Evolutionary conservation across 805 yeast species (phyloP).

Genomic region (Candida suzukii): DNA sequence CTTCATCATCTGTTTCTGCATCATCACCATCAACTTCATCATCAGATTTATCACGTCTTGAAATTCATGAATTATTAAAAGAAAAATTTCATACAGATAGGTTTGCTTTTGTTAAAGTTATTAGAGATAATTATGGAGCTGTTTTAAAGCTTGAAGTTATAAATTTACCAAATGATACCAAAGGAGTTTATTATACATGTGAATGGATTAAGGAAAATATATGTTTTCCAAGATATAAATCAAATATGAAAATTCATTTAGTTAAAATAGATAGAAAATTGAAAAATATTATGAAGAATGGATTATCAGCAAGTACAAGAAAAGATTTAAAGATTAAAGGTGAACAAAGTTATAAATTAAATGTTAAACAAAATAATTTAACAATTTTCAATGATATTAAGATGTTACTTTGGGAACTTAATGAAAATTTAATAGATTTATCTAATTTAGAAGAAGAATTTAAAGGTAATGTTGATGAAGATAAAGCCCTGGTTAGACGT

Average conservation of each 20-base stretch:
- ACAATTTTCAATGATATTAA: background rate
- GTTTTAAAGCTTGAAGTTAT: constrained; percentile 30
- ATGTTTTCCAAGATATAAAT: constrained; percentile 37
- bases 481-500: background rate
- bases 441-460: background rate
- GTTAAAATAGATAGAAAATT: constrained; percentile 4
- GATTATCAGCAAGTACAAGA: background rate
- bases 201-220: constrained; percentile 32
- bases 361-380: background rate
- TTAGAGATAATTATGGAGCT: constrained; percentile 31
- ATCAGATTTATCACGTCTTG: no score
- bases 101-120: constrained; percentile 29
- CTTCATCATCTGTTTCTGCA: no score
- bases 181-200: constrained; percentile 11
- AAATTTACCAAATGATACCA: constrained; percentile 10
- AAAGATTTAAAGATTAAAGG: background rate
- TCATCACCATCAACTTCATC: no score
- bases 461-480: background rate
- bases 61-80: constrained; percentile 11
- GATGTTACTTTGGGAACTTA: background rate
- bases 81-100: constrained; percentile 9
- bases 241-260: constrained; percentile 35
- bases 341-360: background rate
- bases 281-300: background rate
- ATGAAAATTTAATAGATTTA: background rate